Base-by-base conservation (phyloP, 176 grass and related monocot genomes). In the Coix lacrymajobi region DNA sequence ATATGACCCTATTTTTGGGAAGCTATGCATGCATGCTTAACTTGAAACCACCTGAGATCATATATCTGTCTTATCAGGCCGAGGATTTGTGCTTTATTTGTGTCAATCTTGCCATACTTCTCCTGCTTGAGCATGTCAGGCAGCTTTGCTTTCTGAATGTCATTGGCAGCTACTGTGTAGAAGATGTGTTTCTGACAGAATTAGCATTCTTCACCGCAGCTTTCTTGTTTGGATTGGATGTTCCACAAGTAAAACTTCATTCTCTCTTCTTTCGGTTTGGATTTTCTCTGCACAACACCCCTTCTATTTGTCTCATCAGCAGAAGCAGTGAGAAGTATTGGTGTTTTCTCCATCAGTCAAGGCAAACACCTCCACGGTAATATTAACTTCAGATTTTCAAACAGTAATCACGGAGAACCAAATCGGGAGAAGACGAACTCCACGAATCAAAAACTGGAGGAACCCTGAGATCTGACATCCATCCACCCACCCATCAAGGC, bases 141-240 rank as follows among this genome's bases (percentile, higher is more conserved):
- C 88, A 91, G 84, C 83, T 98, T 98, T 79, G 95, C 95, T 60
- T 98, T 95, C 62, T 98, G 95, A 52, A 98, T 98, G 85, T 98
- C 95, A 86, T 95, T 92, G 36, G 95, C 90, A 84, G 54, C 90
- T 93, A 75, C 85, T 92, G 77, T 89, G 91, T 63, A 39, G 79
- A 62, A 58, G 79, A 68, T 60, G 40, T 70, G 44, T 76, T 84
- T 82, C 88, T 87, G 20, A 83, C 84, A 85, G 87, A 81, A 49
- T 89, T 87, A 75, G 28, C 73, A 84, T 75, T 92, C 90, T 87
- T 91, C 49, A 69, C 86, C 3, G 84, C 30, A 45, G 81, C 68
- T 89, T 89, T 92, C 66, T 87, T 87, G 87, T 91, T 39, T 39
- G 38, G 38, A 39, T 88, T 24, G 84, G 88, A 65, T 91, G 88